Conservation (phyloP, 352 stramenopile species). For the Phytopythium sindhum region DNA sequence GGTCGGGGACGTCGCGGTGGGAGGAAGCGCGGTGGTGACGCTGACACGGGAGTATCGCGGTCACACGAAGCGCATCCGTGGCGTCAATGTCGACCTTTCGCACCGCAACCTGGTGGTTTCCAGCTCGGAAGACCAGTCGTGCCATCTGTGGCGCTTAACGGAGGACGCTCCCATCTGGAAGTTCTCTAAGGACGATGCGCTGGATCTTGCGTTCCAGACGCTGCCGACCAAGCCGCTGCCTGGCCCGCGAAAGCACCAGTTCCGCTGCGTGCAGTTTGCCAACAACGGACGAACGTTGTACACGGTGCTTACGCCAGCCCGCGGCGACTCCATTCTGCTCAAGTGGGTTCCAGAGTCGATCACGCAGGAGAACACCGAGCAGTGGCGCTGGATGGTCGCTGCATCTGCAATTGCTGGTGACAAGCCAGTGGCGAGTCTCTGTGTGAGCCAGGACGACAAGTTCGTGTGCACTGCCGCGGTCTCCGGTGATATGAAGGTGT, state of each 20-base stretch:
- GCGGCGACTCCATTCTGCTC: slow-evolving; percentile 75
- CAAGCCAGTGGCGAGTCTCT: slow-evolving; percentile 75
- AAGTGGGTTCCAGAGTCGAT: slow-evolving; percentile 77
- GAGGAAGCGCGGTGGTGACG: slow-evolving; percentile 45
- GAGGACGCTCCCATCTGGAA: slow-evolving; percentile 57
- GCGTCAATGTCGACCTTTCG: slow-evolving; percentile 76
- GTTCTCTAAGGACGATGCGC: slow-evolving; percentile 75
- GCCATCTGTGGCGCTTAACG: slow-evolving; percentile 77
- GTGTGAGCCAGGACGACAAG: slow-evolving; percentile 65
- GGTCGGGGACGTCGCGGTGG: slow-evolving; percentile 54
- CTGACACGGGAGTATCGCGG: slow-evolving; percentile 72
- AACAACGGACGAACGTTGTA: slow-evolving; percentile 64
- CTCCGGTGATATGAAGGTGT: slow-evolving; percentile 72
- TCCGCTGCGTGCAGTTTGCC: slow-evolving; percentile 75
- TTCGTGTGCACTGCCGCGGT: slow-evolving; percentile 73
- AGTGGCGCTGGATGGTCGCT: slow-evolving; percentile 70
- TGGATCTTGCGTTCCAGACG: slow-evolving; percentile 55
- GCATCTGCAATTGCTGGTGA: slow-evolving; percentile 48
- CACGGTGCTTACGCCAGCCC: slow-evolving; percentile 70
- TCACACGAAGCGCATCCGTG: slow-evolving; percentile 77
- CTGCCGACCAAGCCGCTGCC: slow-evolving; percentile 39
- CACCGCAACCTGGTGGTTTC: slow-evolving; percentile 78
- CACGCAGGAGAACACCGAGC: slow-evolving; percentile 58
- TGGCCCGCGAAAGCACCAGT: slow-evolving; percentile 68
- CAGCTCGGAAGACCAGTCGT: slow-evolving; percentile 75